Evolutionary conservation across 164 flowering plant species (phyloP).

Genomic region (Stephania japonica): DNA sequence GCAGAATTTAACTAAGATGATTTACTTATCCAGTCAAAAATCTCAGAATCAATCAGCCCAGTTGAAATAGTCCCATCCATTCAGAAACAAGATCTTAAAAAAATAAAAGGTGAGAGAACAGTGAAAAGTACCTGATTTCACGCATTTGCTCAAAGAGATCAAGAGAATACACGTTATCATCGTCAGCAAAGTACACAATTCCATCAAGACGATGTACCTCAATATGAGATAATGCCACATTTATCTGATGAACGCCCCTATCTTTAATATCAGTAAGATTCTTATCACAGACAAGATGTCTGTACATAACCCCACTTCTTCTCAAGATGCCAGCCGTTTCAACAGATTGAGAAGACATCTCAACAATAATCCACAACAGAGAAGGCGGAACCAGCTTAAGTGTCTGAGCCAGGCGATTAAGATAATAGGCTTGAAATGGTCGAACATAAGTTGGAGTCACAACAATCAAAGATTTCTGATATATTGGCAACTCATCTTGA

Average conservation of each 20-base stretch:
- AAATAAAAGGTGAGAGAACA: background rate
- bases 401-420: constrained; percentile 68
- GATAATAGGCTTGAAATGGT: constrained; percentile 72
- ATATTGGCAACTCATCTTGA: constrained; percentile 21
- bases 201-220: constrained; percentile 87
- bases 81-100: background rate
- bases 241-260: constrained; percentile 54
- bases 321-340: constrained; percentile 75
- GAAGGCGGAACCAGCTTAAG: constrained; percentile 62
- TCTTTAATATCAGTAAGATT: constrained; percentile 47
- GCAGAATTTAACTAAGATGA: background rate
- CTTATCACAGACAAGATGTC: constrained; percentile 71
- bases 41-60: background rate
- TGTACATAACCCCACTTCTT: constrained; percentile 70
- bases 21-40: background rate
- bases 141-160: constrained; percentile 70
- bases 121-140: constrained; percentile 57
- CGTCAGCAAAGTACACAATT: constrained; percentile 83
- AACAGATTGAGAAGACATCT: constrained; percentile 60
- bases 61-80: background rate
- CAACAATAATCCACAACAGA: constrained; percentile 85
- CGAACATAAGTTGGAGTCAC: constrained; percentile 62
- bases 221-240: constrained; percentile 76
- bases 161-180: constrained; percentile 47
- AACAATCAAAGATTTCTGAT: constrained; percentile 60